Evolutionary conservation across 371 early-diverging fungal species (phyloP).

Genomic region (Rhizopus arrhizus): DNA sequence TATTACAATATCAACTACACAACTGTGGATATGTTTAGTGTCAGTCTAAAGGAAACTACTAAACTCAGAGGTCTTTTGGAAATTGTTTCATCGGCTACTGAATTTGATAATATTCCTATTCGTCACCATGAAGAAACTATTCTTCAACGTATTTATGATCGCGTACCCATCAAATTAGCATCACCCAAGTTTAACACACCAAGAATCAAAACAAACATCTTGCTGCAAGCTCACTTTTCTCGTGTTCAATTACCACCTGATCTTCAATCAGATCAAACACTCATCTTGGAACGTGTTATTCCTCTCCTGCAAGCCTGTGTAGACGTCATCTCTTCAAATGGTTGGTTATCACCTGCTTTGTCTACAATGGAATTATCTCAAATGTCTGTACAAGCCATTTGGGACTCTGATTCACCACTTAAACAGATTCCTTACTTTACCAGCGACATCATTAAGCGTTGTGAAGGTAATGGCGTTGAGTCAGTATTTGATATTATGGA

Average conservation of each 20-base stretch:
- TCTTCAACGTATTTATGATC: constrained; percentile 78
- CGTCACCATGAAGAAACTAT: constrained; percentile 90
- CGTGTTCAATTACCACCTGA: constrained; percentile 89
- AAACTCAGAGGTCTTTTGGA: constrained; percentile 90
- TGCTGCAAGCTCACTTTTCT: constrained; percentile 94
- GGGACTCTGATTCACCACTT: constrained; percentile 91
- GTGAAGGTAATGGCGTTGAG: constrained; percentile 70
- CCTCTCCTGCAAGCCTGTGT: constrained; percentile 92
- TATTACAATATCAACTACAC: constrained; percentile 94
- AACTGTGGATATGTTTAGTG: constrained; percentile 91
- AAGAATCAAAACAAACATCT: constrained; percentile 85
- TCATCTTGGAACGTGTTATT: constrained; percentile 70
- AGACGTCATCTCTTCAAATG: constrained; percentile 91
- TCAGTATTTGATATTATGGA: constrained; percentile 94
- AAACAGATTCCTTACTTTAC: constrained; percentile 91
- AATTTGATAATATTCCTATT: constrained; percentile 89
- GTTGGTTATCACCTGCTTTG: constrained; percentile 90
- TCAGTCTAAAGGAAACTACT: constrained; percentile 82
- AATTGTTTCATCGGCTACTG: constrained; percentile 89
- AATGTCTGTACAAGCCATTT: constrained; percentile 96
- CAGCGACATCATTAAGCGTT: constrained; percentile 65
- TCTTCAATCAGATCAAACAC: constrained; percentile 84
- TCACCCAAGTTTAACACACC: constrained; percentile 75
- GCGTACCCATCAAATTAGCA: constrained; percentile 75
- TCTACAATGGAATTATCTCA: constrained; percentile 95